Percentiles rank a stretch among this genome's conserved stretches.
Evolutionary conservation across 352 stramenopile genomes (phyloP).

Genomic region (Globisporangium cederbergense): DNA sequence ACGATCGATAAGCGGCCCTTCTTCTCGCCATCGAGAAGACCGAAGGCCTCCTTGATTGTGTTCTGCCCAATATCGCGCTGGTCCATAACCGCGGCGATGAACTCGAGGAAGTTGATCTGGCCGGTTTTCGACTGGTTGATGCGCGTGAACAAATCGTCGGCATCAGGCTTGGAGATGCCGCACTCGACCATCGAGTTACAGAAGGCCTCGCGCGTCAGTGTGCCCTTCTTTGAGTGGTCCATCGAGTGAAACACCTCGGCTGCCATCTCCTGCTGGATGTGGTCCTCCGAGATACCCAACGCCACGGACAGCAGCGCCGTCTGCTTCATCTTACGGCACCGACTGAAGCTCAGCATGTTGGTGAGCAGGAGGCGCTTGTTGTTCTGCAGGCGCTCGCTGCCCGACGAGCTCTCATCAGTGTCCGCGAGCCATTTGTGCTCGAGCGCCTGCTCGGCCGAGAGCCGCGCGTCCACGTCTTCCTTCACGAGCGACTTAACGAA

Average conservation of each 20-base stretch:
- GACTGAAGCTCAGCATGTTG: constrained; percentile 79
- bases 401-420: constrained; percentile 21
- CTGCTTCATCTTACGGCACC: constrained; percentile 73
- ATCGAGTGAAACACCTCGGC: constrained; percentile 86
- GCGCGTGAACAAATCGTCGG: constrained; percentile 65
- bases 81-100: constrained; percentile 93
- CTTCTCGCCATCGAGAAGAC: constrained; percentile 88
- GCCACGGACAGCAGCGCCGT: constrained; percentile 69
- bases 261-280: constrained; percentile 73
- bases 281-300: constrained; percentile 66
- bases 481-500: constrained; percentile 84
- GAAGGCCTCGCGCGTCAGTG: constrained; percentile 92
- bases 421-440: constrained; percentile 59
- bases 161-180: constrained; percentile 69
- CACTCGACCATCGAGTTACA: constrained; percentile 89
- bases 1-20: constrained; percentile 90
- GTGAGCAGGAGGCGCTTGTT: constrained; percentile 67
- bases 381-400: constrained; percentile 33
- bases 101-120: constrained; percentile 94
- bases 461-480: constrained; percentile 56
- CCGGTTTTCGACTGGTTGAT: constrained; percentile 83
- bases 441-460: constrained; percentile 65
- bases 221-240: constrained; percentile 80
- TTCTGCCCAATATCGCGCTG: constrained; percentile 87
- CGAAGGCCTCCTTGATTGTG: constrained; percentile 90